phyloP scores from a whole-genome alignment of 116 monocot species.

The Iris pallida region DNA sequence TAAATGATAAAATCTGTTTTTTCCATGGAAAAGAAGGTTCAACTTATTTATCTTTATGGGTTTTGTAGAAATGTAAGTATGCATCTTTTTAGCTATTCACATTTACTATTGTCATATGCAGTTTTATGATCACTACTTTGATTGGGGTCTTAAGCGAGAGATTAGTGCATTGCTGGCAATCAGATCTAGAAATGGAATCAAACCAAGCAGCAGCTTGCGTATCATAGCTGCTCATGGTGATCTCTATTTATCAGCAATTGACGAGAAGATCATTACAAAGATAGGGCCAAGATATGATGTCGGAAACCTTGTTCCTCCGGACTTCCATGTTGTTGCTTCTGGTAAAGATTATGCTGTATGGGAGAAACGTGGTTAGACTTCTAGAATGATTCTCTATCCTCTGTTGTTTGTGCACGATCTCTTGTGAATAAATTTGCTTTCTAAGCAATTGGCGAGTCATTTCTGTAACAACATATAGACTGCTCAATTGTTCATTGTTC shows the following conservation, averaged over 20 bases:
- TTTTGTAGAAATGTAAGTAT: too few relatives aligned
- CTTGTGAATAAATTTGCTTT: too few relatives aligned
- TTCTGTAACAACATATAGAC: too few relatives aligned
- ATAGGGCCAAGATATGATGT: constrained; percentile 41
- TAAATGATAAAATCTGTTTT: too few relatives aligned
- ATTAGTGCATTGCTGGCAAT: constrained; percentile 31
- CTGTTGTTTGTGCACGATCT: too few relatives aligned
- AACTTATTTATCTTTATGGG: too few relatives aligned
- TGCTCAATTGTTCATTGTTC: too few relatives aligned
- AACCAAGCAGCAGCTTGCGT: constrained; percentile 27
- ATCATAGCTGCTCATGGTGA: constrained; percentile 39
- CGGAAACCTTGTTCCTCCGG: constrained; percentile 27
- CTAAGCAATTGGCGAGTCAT: too few relatives aligned
- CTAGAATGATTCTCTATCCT: too few relatives aligned
- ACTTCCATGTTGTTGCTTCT: constrained; percentile 26
- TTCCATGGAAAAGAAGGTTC: too few relatives aligned
- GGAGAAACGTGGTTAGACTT: constrained; percentile 24
- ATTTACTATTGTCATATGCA: constrained; percentile 5
- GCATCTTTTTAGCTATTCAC: too few relatives aligned
- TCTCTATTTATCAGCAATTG: constrained; percentile 42
- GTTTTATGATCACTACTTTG: constrained; percentile 64
- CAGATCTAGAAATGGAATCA: constrained; percentile 33
- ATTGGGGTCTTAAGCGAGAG: constrained; percentile 32
- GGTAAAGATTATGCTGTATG: constrained; percentile 47
- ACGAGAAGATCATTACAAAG: constrained; percentile 44